These are phyloP conservation scores for Edaphochlamys debaryana DNA, from an alignment of 139 green algal species.

Conservation along the genomic window DNA sequence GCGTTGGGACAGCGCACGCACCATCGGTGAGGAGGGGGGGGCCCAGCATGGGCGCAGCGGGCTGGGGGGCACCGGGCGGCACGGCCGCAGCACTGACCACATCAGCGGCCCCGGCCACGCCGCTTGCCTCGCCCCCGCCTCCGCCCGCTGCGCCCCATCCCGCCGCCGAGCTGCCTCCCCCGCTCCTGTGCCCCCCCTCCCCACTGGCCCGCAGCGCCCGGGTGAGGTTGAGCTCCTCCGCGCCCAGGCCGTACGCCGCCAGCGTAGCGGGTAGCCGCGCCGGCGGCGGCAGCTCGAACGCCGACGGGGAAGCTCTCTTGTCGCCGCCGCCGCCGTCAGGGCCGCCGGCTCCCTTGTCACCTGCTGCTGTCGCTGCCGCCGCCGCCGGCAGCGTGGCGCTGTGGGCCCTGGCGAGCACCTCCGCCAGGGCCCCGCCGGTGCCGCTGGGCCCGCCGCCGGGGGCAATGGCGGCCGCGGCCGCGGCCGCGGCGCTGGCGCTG, in stretches of 20 bases:
- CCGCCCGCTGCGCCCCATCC: background rate
- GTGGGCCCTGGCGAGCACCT: background rate
- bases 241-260: background rate
- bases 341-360: background rate
- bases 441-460: too few species aligned
- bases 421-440: too few species aligned
- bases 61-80: background rate
- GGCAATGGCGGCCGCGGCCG: background rate
- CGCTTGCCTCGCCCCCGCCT: background rate
- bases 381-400: background rate
- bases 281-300: slow-evolving; percentile 19
- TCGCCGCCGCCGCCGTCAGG: background rate
- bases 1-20: background rate
- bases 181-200: background rate
- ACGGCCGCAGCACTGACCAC: background rate
- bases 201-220: background rate
- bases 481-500: background rate
- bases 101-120: too few species aligned
- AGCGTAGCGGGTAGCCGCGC: background rate
- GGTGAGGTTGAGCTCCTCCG: slow-evolving; percentile 6
- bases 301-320: too few species aligned
- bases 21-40: slow-evolving; percentile 21
- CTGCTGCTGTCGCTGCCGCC: background rate
- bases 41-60: background rate
- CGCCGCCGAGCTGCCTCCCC: background rate